Evolutionary conservation across 1,139 yeast species (phyloP).

Genomic region (Kodamaea sp.): DNA sequence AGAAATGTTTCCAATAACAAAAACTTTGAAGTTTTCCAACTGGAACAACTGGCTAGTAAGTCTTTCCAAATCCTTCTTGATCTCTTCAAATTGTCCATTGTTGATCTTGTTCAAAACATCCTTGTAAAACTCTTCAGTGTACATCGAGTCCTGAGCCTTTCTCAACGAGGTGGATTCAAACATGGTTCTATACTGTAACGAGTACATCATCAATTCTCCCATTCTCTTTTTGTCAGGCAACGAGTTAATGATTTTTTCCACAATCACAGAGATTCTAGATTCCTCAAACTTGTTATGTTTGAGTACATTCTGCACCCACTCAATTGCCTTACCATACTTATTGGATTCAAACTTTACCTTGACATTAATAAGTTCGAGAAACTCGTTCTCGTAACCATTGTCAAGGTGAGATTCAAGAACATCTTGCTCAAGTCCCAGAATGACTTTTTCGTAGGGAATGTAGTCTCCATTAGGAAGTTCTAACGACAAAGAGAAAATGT

Average conservation of each 20-base stretch:
- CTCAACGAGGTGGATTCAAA: conserved; percentile 62
- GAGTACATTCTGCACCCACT: conserved; percentile 72
- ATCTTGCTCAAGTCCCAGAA: conserved; percentile 70
- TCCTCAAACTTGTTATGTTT: conserved; percentile 71
- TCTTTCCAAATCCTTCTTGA: conserved; percentile 55
- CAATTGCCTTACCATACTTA: conserved; percentile 67
- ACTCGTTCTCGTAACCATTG: conserved; percentile 60
- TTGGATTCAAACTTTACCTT: conserved; percentile 61
- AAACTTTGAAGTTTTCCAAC: conserved; percentile 62
- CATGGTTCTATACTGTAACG: conserved; percentile 56
- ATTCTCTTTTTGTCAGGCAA: conserved; percentile 80
- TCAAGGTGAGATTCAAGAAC: conserved; percentile 60
- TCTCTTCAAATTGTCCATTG: conserved; percentile 47
- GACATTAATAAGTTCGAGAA: conserved; percentile 64
- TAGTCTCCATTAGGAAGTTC: conserved; percentile 54
- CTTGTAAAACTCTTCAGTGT: conserved; percentile 60
- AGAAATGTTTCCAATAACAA: conserved; percentile 69
- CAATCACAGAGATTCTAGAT: conserved; percentile 63
- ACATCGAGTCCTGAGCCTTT: conserved; percentile 65
- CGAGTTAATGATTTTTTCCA: conserved; percentile 75
- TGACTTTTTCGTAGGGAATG: conserved; percentile 72
- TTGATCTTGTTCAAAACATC: conserved; percentile 53
- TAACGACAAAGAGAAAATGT: conserved; percentile 72
- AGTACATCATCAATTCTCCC: conserved; percentile 70
- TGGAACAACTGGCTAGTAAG: conserved; percentile 60